A percentile compares a stretch with the other conserved stretches of the same genome.
phyloP scores from a whole-genome alignment of 495 filamentous ascomycete genomes.

The Emericellopsis terricola region DNA sequence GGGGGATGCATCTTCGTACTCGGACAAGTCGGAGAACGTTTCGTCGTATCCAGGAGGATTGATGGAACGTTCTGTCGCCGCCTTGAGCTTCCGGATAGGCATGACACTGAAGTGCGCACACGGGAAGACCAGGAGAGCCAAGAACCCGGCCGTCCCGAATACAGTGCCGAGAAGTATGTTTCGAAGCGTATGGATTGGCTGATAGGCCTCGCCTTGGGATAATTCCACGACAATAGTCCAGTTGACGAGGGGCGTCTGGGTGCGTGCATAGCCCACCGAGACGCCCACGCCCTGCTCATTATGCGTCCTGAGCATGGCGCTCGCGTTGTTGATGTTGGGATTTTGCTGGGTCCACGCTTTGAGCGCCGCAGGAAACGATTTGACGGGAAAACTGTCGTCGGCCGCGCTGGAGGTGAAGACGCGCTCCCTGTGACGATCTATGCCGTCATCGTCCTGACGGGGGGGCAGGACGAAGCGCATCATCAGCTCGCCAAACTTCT shows the following conservation, averaged over 20 bases:
- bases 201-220: conserved; percentile 49
- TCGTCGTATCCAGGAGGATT: conserved; percentile 40
- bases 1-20: conserved; percentile 25
- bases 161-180: conserved; percentile 69
- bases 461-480: conserved; percentile 31
- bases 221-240: conserved; percentile 77
- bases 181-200: conserved; percentile 52
- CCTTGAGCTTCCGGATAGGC: conserved; percentile 60
- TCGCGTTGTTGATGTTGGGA: conserved; percentile 35
- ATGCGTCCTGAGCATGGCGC: conserved; percentile 40
- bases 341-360: conserved; percentile 30
- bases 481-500: conserved; percentile 16
- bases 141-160: conserved; percentile 57
- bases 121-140: conserved; percentile 50
- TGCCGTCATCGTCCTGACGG: conserved; percentile 9
- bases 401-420: conserved; percentile 17
- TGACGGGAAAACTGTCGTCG: conserved; percentile 27
- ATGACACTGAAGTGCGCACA: conserved; percentile 63
- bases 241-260: conserved; percentile 42
- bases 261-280: conserved; percentile 53
- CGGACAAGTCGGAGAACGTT: conserved; percentile 18
- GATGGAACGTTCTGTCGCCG: conserved; percentile 62
- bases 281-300: conserved; percentile 51
- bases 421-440: conserved; percentile 28
- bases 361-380: conserved; percentile 35